These are phyloP conservation scores for Epichloe sp. DNA, from an alignment of 2,329 filamentous ascomycete genomes.

Conservation along the genomic window DNA sequence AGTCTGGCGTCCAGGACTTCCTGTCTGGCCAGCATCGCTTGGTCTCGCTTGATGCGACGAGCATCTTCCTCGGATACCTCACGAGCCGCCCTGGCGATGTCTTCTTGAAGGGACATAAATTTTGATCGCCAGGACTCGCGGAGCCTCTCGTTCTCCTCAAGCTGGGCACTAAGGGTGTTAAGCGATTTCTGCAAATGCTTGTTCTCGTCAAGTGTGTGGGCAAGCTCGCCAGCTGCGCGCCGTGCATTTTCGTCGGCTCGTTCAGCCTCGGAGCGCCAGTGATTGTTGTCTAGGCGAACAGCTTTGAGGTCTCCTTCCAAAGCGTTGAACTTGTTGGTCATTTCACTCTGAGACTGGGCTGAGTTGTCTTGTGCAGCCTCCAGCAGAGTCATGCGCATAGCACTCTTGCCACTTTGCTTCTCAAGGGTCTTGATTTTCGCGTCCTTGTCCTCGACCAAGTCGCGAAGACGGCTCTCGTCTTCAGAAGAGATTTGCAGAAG, in stretches of 20 bases:
- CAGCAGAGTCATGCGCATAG: conserved; percentile 52
- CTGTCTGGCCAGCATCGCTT: conserved; percentile 64
- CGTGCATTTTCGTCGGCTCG: conserved; percentile 38
- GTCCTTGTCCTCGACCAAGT: conserved; percentile 57
- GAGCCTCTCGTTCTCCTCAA: conserved; percentile 74
- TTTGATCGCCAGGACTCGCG: conserved; percentile 75
- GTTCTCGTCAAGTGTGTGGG: conserved; percentile 42
- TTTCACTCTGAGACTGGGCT: conserved; percentile 40
- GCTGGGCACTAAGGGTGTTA: conserved; percentile 59
- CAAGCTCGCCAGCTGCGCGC: conserved; percentile 35
- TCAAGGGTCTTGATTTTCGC: conserved; percentile 49
- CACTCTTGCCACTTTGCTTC: conserved; percentile 37
- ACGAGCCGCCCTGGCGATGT: conserved; percentile 67
- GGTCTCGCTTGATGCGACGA: conserved; percentile 64
- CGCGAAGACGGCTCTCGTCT: conserved; percentile 55
- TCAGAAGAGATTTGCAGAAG: conserved; percentile 57
- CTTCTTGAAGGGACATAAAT: conserved; percentile 73
- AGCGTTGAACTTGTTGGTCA: conserved; percentile 39
- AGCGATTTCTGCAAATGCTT: conserved; percentile 64
- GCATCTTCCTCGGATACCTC: conserved; percentile 77
- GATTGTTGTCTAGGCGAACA: conserved; percentile 42
- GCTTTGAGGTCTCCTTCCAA: conserved; percentile 43
- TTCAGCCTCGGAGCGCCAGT: conserved; percentile 50
- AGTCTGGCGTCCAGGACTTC: conserved; percentile 68
- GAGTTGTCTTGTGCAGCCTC: conserved; percentile 51